phyloP scores from a whole-genome alignment of 495 filamentous ascomycete genomes.

The Aspergillus asperescens region DNA sequence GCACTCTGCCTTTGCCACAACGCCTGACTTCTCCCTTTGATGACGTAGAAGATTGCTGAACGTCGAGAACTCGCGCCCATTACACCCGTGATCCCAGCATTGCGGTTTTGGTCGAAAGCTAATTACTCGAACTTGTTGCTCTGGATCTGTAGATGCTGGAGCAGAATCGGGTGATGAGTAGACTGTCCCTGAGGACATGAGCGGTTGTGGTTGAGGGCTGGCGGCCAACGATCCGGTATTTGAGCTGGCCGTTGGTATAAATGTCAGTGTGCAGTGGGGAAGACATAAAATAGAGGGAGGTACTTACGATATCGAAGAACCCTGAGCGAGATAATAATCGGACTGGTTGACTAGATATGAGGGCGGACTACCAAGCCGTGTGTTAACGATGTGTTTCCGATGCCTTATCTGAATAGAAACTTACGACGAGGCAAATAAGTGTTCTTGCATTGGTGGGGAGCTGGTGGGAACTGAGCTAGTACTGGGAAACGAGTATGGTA shows the following conservation, averaged over 20 bases:
- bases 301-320: conserved; percentile 26
- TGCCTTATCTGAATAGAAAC: not conserved
- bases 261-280: not conserved
- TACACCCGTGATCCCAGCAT: conserved; percentile 95
- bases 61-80: conserved; percentile 88
- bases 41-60: conserved; percentile 92
- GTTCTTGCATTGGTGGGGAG: conserved; percentile 19
- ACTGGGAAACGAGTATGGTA: conserved; percentile 22
- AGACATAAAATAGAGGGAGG: not conserved
- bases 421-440: conserved; percentile 19
- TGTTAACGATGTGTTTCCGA: not conserved
- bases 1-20: conserved; percentile 78
- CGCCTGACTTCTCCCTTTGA: conserved; percentile 90
- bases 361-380: conserved; percentile 8
- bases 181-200: conserved; percentile 25
- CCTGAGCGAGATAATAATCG: conserved; percentile 26
- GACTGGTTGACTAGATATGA: conserved; percentile 27
- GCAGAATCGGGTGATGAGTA: conserved; percentile 32
- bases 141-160: conserved; percentile 25
- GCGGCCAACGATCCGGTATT: conserved; percentile 22
- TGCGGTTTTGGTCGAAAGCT: conserved; percentile 79
- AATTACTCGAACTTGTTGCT: conserved; percentile 61
- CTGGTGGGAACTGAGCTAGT: conserved; percentile 16
- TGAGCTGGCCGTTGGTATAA: conserved; percentile 13
- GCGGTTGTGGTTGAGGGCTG: conserved; percentile 27